Evolutionary conservation across 352 stramenopile species (phyloP).

Genomic region (Halophytophthora polymorphica): DNA sequence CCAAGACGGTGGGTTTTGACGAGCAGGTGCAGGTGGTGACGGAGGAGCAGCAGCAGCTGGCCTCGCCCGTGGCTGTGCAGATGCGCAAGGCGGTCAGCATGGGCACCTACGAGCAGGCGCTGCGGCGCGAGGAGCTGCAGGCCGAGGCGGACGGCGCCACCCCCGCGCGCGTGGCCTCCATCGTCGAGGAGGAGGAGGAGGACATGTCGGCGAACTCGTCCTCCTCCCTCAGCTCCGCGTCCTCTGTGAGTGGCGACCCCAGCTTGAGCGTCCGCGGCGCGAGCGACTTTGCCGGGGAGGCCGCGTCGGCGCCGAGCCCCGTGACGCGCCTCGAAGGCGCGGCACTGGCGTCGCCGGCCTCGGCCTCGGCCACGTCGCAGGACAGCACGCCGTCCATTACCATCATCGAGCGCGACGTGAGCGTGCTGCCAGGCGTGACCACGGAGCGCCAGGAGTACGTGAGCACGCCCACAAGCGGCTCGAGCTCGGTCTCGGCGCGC

Average conservation of each 20-base stretch:
- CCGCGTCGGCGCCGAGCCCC: constrained; percentile 31
- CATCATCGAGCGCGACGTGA: constrained; percentile 34
- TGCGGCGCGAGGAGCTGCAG: constrained; percentile 14
- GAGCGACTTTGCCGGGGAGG: constrained; percentile 20
- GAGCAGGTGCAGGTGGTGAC: neutral
- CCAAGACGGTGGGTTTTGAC: too few species aligned
- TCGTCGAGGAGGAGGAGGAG: constrained; percentile 19
- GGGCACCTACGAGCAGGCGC: constrained; percentile 19
- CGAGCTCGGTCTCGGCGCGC: constrained; percentile 2
- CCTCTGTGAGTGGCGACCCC: too few species aligned
- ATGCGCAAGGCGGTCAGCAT: constrained; percentile 26
- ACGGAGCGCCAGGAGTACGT: constrained; percentile 29
- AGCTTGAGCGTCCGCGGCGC: constrained; percentile 10
- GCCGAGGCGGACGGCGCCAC: constrained; percentile 10
- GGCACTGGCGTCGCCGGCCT: constrained; percentile 38
- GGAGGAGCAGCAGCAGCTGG: neutral
- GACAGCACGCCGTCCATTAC: constrained; percentile 43
- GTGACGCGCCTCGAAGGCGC: constrained; percentile 32
- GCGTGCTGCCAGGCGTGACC: constrained; percentile 26
- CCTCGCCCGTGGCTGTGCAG: constrained; percentile 4
- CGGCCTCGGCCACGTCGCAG: constrained; percentile 41
- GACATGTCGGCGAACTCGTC: constrained; percentile 20
- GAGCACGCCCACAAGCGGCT: constrained; percentile 18
- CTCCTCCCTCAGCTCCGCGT: constrained; percentile 13
- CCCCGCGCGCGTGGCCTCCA: constrained; percentile 21